phyloP scores from a whole-genome alignment of 495 filamentous ascomycete genomes.

The Aspergillus affinis region DNA sequence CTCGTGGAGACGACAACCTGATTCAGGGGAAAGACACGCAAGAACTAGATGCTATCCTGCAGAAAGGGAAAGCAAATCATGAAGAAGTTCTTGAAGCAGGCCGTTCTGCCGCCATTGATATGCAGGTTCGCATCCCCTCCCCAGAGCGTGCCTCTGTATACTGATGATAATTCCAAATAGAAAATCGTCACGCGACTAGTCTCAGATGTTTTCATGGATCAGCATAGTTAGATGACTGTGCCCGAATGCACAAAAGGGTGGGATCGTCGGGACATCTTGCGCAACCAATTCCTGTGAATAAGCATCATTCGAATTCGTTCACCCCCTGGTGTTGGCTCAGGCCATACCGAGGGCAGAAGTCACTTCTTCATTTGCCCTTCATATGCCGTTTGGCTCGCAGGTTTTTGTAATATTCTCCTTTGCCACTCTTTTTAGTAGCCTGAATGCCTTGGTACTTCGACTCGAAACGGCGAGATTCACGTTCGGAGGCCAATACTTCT shows the following conservation, averaged over 20 bases:
- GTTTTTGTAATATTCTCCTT: constrained; percentile 68
- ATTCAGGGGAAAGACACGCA: constrained; percentile 40
- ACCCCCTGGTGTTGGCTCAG: not conserved
- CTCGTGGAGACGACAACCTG: constrained; percentile 57
- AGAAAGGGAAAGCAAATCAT: constrained; percentile 68
- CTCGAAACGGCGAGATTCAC: constrained; percentile 59
- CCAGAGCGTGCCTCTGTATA: not conserved
- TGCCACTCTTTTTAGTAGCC: constrained; percentile 64
- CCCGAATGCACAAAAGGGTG: not conserved
- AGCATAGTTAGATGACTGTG: not conserved
- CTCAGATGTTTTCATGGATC: constrained; percentile 2
- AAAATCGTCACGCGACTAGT: constrained; percentile 41
- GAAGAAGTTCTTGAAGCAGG: constrained; percentile 71
- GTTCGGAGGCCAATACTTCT: constrained; percentile 71
- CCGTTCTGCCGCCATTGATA: constrained; percentile 59
- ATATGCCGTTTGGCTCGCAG: constrained; percentile 58
- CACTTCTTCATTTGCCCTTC: constrained; percentile 29
- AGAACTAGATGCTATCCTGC: constrained; percentile 56
- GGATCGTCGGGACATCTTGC: not conserved
- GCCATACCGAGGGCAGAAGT: not conserved
- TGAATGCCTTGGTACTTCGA: constrained; percentile 72
- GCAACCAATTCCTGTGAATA: not conserved
- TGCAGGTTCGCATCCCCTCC: constrained; percentile 54
- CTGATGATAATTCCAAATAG: constrained; percentile 20
- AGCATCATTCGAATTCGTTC: not conserved